Conservation (phyloP, 768 basidiomycete species). For the Termitomyces sp. region DNA sequence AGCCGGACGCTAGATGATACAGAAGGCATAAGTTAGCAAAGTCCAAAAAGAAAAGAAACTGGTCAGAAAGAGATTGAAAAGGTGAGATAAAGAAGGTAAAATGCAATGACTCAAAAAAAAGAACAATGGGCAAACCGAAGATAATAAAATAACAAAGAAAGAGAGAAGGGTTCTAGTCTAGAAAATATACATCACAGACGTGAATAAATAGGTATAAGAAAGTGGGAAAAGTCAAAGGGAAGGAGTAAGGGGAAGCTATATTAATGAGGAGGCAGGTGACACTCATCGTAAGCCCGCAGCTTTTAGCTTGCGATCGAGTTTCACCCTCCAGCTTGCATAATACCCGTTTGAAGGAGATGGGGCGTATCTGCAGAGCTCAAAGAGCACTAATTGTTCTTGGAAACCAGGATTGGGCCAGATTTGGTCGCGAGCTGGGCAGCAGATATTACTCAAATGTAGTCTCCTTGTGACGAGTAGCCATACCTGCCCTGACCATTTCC, state of each 20-base stretch:
- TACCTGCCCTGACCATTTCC: conserved; percentile 60
- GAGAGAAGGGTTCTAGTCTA: conserved; percentile 5
- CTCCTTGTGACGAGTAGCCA: conserved; percentile 12
- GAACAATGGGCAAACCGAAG: not conserved
- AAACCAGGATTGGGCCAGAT: conserved; percentile 82
- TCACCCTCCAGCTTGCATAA: conserved; percentile 64
- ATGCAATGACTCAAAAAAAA: conserved; percentile 2
- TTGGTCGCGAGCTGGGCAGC: conserved; percentile 60
- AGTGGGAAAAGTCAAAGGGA: not conserved
- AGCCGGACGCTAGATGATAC: not conserved
- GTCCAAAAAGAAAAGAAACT: not conserved
- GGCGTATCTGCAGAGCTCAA: conserved; percentile 68
- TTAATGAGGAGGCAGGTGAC: conserved; percentile 9
- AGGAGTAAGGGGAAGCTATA: conserved; percentile 2
- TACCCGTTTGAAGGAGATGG: conserved; percentile 61
- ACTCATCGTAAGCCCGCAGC: conserved; percentile 36
- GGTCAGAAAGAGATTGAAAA: not conserved
- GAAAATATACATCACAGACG: conserved; percentile 6
- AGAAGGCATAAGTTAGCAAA: not conserved
- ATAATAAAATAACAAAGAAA: not conserved
- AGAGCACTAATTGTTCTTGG: conserved; percentile 75
- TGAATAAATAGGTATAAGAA: conserved; percentile 2
- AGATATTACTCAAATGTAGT: not conserved
- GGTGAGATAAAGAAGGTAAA: not conserved
- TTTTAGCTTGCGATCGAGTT: conserved; percentile 48